Percentiles rank a stretch among this genome's conserved stretches.
These are phyloP conservation scores for Penicillium egyptiacum DNA, from an alignment of 495 filamentous ascomycete species.

Conservation along the genomic window DNA sequence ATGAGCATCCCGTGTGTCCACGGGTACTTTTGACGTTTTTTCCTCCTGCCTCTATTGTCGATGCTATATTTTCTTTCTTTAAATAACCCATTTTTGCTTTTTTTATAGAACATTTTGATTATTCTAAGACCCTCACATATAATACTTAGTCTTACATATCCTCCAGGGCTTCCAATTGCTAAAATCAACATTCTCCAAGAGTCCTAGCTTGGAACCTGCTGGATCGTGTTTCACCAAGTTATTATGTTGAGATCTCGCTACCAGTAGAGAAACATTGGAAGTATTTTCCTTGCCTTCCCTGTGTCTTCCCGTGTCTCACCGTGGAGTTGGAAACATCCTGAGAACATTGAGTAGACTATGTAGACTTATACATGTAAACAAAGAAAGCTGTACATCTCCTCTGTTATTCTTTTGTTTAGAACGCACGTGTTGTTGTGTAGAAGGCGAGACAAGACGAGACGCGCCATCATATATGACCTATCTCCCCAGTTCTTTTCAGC, in stretches of 20 bases:
- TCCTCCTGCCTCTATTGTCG: background rate
- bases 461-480: background rate
- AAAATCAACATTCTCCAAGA: background rate
- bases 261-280: background rate
- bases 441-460: background rate
- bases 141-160: background rate
- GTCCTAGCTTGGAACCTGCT: background rate
- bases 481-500: background rate
- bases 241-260: background rate
- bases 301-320: background rate
- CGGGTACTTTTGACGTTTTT: background rate
- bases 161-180: background rate
- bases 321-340: background rate
- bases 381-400: background rate
- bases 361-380: background rate
- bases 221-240: too few species aligned
- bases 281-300: background rate
- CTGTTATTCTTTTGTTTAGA: background rate
- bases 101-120: background rate
- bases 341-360: background rate
- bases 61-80: background rate
- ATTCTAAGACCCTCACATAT: too few species aligned
- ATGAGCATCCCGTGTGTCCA: too few species aligned
- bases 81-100: background rate
- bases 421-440: background rate